phyloP scores from a whole-genome alignment of 495 filamentous ascomycete species.

The Aspergillus sparsus region DNA sequence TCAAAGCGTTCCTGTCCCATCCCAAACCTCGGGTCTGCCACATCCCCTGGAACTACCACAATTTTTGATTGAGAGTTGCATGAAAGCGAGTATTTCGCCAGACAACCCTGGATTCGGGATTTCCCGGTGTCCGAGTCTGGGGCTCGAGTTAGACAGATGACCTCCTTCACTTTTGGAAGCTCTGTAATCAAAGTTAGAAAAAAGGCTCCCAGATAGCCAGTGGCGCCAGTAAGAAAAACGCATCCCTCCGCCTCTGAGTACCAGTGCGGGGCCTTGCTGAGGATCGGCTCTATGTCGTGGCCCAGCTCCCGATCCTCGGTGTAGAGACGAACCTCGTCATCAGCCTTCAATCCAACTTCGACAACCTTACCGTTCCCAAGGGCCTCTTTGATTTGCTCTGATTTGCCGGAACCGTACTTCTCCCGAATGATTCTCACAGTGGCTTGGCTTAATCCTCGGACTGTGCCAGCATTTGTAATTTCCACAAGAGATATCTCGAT shows the following conservation, averaged over 20 bases:
- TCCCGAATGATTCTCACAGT: conserved; percentile 18
- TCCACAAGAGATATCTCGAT: conserved; percentile 28
- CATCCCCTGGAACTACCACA: conserved; percentile 11
- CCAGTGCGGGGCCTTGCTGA: conserved; percentile 6
- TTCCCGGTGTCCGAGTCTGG: not conserved
- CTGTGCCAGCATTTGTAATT: conserved; percentile 17
- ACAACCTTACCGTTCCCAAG: not conserved
- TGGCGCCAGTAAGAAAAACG: conserved; percentile 22
- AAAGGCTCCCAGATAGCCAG: conserved; percentile 17
- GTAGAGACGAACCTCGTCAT: not conserved
- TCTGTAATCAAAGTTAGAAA: not conserved
- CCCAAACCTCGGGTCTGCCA: conserved; percentile 9
- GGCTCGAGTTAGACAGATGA: conserved; percentile 19
- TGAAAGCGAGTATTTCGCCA: conserved; percentile 3
- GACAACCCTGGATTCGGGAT: not conserved
- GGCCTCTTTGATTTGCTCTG: too few species aligned
- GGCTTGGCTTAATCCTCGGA: conserved; percentile 21
- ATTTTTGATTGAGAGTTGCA: conserved; percentile 9
- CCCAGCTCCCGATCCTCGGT: not conserved
- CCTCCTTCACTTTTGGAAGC: conserved; percentile 14
- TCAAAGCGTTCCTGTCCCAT: conserved; percentile 9
- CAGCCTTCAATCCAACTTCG: not conserved
- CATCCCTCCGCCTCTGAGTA: conserved; percentile 9
- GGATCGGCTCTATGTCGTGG: not conserved
- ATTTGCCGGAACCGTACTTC: conserved; percentile 3